Conservation (phyloP, 495 filamentous ascomycete species). For the Aspergillus olivimuriae region DNA sequence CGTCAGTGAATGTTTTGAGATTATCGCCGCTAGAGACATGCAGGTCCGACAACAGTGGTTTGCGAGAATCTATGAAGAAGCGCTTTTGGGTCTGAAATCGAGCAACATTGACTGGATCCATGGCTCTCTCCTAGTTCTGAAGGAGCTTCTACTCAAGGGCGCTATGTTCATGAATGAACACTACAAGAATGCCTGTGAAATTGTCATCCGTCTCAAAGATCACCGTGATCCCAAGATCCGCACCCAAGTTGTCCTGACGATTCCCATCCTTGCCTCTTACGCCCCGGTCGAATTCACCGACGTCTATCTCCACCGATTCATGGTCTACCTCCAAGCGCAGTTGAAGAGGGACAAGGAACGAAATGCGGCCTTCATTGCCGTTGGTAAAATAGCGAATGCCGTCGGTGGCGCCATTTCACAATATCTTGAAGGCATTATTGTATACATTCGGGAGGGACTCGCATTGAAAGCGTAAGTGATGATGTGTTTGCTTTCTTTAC, state of each 20-base stretch:
- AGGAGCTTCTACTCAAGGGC: conserved; percentile 83
- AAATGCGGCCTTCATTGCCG: conserved; percentile 87
- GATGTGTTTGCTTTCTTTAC: neutral
- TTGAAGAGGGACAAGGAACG: conserved; percentile 94
- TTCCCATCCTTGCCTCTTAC: conserved; percentile 90
- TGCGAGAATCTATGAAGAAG: conserved; percentile 77
- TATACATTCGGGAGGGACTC: conserved; percentile 85
- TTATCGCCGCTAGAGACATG: conserved; percentile 85
- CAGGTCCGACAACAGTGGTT: conserved; percentile 80
- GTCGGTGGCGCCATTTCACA: conserved; percentile 89
- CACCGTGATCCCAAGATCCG: conserved; percentile 82
- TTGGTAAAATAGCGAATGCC: conserved; percentile 93
- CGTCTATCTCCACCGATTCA: conserved; percentile 86
- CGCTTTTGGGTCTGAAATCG: conserved; percentile 66
- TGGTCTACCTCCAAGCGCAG: conserved; percentile 90
- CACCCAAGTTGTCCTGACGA: conserved; percentile 78
- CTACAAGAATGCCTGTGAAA: conserved; percentile 83
- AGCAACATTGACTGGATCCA: conserved; percentile 80
- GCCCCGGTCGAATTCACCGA: conserved; percentile 78
- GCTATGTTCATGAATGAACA: conserved; percentile 98
- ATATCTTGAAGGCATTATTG: conserved; percentile 88
- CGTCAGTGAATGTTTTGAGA: conserved; percentile 86
- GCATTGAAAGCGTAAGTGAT: conserved; percentile 60
- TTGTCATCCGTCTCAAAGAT: conserved; percentile 82
- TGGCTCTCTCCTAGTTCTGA: conserved; percentile 83